phyloP scores from a whole-genome alignment of 169 alveolate genomes.

The Eimeria praecox region DNA sequence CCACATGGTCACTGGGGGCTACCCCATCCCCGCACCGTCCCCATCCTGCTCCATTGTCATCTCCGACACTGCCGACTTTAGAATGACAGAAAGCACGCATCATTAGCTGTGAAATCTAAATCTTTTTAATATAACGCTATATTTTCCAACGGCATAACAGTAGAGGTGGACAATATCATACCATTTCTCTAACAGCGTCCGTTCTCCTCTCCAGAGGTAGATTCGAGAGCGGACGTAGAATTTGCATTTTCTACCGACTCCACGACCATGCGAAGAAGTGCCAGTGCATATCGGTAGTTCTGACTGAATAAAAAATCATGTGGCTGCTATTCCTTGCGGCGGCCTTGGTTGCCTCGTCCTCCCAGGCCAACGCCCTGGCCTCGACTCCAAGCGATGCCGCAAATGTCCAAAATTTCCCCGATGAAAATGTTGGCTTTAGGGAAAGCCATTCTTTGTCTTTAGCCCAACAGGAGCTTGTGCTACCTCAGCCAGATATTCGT shows the following conservation, averaged over 20 bases:
- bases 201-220: background rate
- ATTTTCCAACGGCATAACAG: background rate
- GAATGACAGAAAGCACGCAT: background rate
- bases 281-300: background rate
- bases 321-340: background rate
- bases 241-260: background rate
- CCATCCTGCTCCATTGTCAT: background rate
- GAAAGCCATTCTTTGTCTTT: background rate
- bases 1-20: background rate
- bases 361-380: background rate
- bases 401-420: background rate
- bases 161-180: background rate
- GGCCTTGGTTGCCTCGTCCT: background rate
- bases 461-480: background rate
- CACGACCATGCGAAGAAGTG: conserved; percentile 36
- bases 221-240: background rate
- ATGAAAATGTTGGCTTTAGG: background rate
- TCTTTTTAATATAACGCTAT: background rate
- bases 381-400: background rate
- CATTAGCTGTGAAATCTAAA: background rate
- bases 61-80: background rate
- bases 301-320: background rate
- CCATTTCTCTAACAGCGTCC: background rate
- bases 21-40: conserved; percentile 38
- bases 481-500: background rate